Evolutionary conservation across 768 basidiomycete species (phyloP).

Genomic region (Rhodotorula sphaerocarpa): DNA sequence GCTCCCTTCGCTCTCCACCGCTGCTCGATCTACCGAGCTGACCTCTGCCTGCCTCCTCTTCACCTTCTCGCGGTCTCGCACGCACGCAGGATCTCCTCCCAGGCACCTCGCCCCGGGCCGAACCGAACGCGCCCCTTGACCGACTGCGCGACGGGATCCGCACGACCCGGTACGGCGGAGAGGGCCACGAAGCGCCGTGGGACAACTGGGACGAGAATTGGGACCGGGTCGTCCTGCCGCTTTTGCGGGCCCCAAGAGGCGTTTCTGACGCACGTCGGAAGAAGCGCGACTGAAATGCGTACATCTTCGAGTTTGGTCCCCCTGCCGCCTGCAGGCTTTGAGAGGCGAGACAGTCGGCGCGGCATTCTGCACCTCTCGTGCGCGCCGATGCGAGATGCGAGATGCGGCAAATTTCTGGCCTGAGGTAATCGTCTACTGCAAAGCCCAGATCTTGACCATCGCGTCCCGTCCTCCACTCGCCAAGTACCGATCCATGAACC

Average conservation of each 20-base stretch:
- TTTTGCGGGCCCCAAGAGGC: too few relatives aligned
- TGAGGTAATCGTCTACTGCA: too few relatives aligned
- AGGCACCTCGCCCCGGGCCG: too few relatives aligned
- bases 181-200: constrained; percentile 52
- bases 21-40: too few relatives aligned
- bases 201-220: constrained; percentile 79
- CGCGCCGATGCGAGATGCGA: background rate
- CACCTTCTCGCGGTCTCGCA: background rate
- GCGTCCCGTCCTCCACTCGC: constrained; percentile 77
- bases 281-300: too few relatives aligned
- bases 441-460: constrained; percentile 34
- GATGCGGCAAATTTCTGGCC: background rate
- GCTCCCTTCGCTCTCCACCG: constrained; percentile 12
- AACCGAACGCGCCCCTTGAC: too few relatives aligned
- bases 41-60: too few relatives aligned
- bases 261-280: too few relatives aligned
- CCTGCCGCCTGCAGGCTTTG: too few relatives aligned
- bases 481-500: constrained; percentile 94
- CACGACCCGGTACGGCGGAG: background rate
- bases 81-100: constrained; percentile 50
- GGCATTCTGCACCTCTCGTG: too few relatives aligned
- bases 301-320: too few relatives aligned
- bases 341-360: too few relatives aligned
- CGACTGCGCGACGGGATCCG: constrained; percentile 48
- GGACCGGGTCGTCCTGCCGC: constrained; percentile 58